Percentiles rank a stretch among this genome's conserved stretches.
These are phyloP conservation scores for Apiospora kogelbergensis DNA, from an alignment of 2,329 filamentous ascomycete species.

Conservation along the genomic window DNA sequence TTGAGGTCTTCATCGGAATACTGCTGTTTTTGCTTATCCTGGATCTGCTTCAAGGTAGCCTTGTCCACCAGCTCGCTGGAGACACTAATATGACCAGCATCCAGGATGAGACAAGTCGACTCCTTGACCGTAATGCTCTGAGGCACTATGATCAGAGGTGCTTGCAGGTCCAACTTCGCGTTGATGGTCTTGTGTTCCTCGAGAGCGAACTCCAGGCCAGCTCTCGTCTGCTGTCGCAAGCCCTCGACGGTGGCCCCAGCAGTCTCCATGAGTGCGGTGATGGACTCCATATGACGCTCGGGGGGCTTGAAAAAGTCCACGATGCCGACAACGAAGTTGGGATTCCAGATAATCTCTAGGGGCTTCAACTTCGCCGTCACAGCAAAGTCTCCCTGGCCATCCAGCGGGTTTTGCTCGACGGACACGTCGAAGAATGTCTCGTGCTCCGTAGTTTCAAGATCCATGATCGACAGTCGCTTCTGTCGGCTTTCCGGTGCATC, in stretches of 20 bases:
- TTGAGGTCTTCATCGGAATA: conserved; percentile 90
- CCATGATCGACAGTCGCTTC: conserved; percentile 52
- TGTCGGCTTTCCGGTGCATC: conserved; percentile 64
- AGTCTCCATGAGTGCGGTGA: conserved; percentile 90
- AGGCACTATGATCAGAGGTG: conserved; percentile 92
- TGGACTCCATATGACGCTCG: conserved; percentile 97
- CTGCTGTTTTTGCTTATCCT: conserved; percentile 82
- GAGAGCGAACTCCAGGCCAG: conserved; percentile 91
- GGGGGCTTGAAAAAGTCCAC: conserved; percentile 96
- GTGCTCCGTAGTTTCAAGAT: conserved; percentile 50
- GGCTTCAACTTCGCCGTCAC: conserved; percentile 90
- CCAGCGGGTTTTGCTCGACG: conserved; percentile 92
- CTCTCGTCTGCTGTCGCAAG: conserved; percentile 89
- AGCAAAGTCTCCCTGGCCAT: conserved; percentile 87
- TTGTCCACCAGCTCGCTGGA: conserved; percentile 93
- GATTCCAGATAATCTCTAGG: conserved; percentile 97
- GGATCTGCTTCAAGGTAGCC: conserved; percentile 83
- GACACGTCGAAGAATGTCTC: conserved; percentile 91
- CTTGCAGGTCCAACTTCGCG: conserved; percentile 91
- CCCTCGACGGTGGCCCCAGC: conserved; percentile 95
- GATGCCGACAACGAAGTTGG: conserved; percentile 85
- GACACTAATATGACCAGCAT: conserved; percentile 93
- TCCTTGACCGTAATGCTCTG: conserved; percentile 82
- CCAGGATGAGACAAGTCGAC: conserved; percentile 87
- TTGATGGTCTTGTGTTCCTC: conserved; percentile 99